A percentile compares a stretch with the other conserved stretches of the same genome.
phyloP scores from a whole-genome alignment of 257 asterid genomes.

The Henckelia pumila region DNA sequence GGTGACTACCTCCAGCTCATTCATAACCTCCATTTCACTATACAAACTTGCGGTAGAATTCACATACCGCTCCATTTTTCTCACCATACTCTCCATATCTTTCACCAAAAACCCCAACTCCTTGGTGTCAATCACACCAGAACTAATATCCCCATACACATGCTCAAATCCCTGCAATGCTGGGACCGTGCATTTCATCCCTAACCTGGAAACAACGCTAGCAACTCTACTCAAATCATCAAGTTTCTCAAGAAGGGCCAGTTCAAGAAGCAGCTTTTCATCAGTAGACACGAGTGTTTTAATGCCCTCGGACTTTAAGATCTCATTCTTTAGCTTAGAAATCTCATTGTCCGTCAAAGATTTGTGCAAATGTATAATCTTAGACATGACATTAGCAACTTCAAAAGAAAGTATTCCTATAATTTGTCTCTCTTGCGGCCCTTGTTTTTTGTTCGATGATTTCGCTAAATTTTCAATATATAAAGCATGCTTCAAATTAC shows the following conservation, averaged over 20 bases:
- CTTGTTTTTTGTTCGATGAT: constrained; percentile 36
- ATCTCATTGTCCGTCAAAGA: constrained; percentile 67
- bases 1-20: constrained; percentile 70
- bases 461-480: constrained; percentile 56
- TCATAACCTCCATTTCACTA: constrained; percentile 67
- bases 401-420: constrained; percentile 90
- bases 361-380: constrained; percentile 72
- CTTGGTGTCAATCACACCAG: constrained; percentile 62
- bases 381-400: constrained; percentile 96
- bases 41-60: constrained; percentile 54
- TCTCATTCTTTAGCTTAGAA: constrained; percentile 68
- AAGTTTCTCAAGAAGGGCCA: constrained; percentile 67
- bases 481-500: constrained; percentile 70
- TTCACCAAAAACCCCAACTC: constrained; percentile 83
- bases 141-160: constrained; percentile 76
- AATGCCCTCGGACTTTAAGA: constrained; percentile 68
- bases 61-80: constrained; percentile 81
- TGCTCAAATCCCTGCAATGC: constrained; percentile 93
- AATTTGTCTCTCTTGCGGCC: constrained; percentile 36
- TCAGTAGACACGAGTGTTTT: constrained; percentile 59
- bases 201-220: constrained; percentile 78
- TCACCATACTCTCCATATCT: constrained; percentile 84
- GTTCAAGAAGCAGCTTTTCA: constrained; percentile 61
- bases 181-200: constrained; percentile 81
- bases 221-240: constrained; percentile 83